Conservation (phyloP, 2,329 filamentous ascomycete genomes). For the Trichoderma arundinaceum region DNA sequence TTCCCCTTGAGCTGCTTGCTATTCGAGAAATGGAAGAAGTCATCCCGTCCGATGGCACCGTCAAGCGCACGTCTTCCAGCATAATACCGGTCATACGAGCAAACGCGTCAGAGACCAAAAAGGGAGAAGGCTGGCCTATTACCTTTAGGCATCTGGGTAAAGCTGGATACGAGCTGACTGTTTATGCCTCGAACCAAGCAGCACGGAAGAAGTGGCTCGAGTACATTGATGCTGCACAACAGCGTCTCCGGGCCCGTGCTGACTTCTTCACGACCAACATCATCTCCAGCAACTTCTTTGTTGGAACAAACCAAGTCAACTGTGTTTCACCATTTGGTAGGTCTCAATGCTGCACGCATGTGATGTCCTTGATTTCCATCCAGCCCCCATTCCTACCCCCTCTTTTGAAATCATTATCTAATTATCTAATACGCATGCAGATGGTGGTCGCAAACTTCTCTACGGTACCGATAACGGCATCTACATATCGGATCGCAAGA, state of each 20-base stretch:
- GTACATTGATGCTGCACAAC: slow-evolving; percentile 88
- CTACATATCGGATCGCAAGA: slow-evolving; percentile 88
- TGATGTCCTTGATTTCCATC: not conserved
- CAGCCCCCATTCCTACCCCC: no score
- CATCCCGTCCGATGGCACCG: slow-evolving; percentile 76
- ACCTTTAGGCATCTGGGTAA: slow-evolving; percentile 96
- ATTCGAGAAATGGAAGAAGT: slow-evolving; percentile 98
- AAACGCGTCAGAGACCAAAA: slow-evolving; percentile 60
- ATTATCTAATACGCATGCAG: slow-evolving; percentile 49
- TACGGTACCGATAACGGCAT: slow-evolving; percentile 95
- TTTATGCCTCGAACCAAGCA: slow-evolving; percentile 84
- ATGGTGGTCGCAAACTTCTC: slow-evolving; percentile 92
- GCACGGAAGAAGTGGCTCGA: slow-evolving; percentile 97
- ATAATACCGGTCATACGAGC: slow-evolving; percentile 66
- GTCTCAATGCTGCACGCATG: slow-evolving; percentile 40
- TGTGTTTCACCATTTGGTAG: slow-evolving; percentile 90
- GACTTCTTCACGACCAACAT: slow-evolving; percentile 83
- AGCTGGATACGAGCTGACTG: slow-evolving; percentile 88
- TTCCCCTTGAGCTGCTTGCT: slow-evolving; percentile 88
- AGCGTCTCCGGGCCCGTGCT: slow-evolving; percentile 82
- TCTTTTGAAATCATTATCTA: not conserved
- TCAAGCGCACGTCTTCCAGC: slow-evolving; percentile 88
- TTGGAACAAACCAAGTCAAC: slow-evolving; percentile 80
- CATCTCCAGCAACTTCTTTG: slow-evolving; percentile 66
- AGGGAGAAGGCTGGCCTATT: slow-evolving; percentile 83